Percentiles rank a stretch among this genome's conserved stretches.
phyloP scores from a whole-genome alignment of 2,329 filamentous ascomycete species.

The Botrytis fabae region DNA sequence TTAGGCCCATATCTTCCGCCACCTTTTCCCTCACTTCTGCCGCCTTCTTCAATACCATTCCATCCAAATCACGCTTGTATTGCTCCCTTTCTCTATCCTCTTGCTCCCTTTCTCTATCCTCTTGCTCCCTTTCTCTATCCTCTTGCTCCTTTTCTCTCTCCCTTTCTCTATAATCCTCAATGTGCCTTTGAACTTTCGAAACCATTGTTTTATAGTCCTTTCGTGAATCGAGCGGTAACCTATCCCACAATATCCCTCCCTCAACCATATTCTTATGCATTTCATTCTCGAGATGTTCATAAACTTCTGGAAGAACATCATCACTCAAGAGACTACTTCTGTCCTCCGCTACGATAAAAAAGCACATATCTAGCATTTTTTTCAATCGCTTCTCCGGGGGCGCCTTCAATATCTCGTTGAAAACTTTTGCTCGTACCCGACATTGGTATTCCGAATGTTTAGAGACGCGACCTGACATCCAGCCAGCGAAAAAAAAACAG shows the following conservation, averaged over 20 bases:
- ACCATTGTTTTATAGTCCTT: not conserved
- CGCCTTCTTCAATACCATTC: not conserved
- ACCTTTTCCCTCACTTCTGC: not conserved
- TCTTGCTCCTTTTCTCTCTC: no score
- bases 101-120: no score
- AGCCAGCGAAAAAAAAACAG: no score
- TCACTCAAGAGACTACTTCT: not conserved
- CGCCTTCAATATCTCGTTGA: not conserved
- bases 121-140: no score
- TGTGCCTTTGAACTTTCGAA: not conserved
- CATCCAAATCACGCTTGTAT: not conserved
- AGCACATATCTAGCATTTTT: conserved; percentile 1
- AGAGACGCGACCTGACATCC: not conserved
- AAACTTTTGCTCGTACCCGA: not conserved
- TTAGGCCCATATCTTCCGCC: not conserved
- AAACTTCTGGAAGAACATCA: not conserved
- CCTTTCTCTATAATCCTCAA: not conserved
- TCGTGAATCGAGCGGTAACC: not conserved
- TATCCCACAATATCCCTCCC: not conserved
- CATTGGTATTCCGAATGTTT: not conserved
- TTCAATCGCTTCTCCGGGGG: not conserved
- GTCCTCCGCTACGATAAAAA: not conserved
- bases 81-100: no score
- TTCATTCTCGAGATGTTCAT: not conserved
- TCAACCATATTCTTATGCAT: not conserved